A percentile compares a stretch with the other conserved stretches of the same genome.
phyloP scores from a whole-genome alignment of 441 rosid species.

The Daphne laureola region DNA sequence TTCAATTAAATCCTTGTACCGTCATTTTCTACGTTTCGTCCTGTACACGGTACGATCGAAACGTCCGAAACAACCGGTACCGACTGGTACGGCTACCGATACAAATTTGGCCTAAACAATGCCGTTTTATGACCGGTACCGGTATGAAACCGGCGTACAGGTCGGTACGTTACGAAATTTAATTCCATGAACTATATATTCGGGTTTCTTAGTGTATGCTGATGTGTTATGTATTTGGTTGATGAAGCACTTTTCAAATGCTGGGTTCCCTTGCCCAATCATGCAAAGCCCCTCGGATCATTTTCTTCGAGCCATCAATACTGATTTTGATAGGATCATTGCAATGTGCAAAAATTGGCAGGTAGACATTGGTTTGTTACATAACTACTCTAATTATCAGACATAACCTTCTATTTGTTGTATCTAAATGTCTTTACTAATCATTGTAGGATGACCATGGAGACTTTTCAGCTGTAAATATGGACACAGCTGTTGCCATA shows the following conservation, averaged over 20 bases:
- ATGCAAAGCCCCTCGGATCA: slow-evolving; percentile 99
- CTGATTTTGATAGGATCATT: slow-evolving; percentile 96
- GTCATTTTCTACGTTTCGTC: too few species aligned
- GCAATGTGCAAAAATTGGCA: slow-evolving; percentile 99
- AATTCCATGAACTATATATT: too few species aligned
- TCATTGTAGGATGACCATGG: slow-evolving; percentile 82
- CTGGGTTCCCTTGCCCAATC: slow-evolving; percentile 99
- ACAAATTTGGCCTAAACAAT: too few species aligned
- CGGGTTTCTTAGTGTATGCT: slow-evolving; percentile 15
- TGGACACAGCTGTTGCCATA: slow-evolving; percentile 99
- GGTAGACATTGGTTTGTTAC: slow-evolving; percentile 32
- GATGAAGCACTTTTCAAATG: slow-evolving; percentile 94
- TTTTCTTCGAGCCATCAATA: slow-evolving; percentile 93
- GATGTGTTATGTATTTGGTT: slow-evolving; percentile 19
- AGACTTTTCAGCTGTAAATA: slow-evolving; percentile 94
- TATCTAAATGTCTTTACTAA: slow-evolving; percentile 9
- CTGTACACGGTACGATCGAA: too few species aligned
- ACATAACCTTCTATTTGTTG: slow-evolving; percentile 3
- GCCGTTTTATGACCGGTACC: too few species aligned
- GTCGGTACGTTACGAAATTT: too few species aligned
- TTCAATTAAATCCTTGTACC: too few species aligned
- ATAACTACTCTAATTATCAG: neutral
- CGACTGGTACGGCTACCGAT: too few species aligned
- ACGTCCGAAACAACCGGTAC: too few species aligned
- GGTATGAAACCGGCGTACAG: too few species aligned